Evolutionary conservation across 352 stramenopile genomes (phyloP).

Genomic region (Phytopythium kandeliae): DNA sequence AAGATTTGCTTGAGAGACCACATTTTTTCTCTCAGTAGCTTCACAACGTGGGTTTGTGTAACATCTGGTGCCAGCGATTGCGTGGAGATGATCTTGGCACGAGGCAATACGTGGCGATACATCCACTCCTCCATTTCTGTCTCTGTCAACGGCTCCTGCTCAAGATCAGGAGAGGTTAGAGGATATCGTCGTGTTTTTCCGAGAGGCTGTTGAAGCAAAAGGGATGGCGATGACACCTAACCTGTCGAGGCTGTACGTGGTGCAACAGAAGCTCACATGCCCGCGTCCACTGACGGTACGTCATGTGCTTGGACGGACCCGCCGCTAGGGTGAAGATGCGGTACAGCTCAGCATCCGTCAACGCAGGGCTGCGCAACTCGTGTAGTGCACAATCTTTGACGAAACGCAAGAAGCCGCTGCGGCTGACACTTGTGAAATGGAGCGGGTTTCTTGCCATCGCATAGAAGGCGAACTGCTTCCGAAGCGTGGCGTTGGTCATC

Average conservation of each 20-base stretch:
- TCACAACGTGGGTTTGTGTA: constrained; percentile 61
- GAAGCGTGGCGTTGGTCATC: constrained; percentile 48
- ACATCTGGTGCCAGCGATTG: constrained; percentile 65
- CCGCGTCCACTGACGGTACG: constrained; percentile 42
- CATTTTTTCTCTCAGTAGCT: constrained; percentile 57
- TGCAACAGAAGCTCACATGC: constrained; percentile 43
- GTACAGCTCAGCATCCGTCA: constrained; percentile 52
- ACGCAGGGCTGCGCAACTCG: constrained; percentile 13
- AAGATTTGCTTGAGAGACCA: constrained; percentile 79
- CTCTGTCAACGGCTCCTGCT: constrained; percentile 9
- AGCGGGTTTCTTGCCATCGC: constrained; percentile 52
- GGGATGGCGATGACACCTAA: background rate
- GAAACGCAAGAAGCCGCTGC: constrained; percentile 59
- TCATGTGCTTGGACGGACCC: constrained; percentile 34
- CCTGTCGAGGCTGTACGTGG: constrained; percentile 18
- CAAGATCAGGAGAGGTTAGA: constrained; percentile 3
- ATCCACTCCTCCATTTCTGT: constrained; percentile 38
- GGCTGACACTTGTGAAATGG: constrained; percentile 58
- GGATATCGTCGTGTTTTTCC: too few relatives aligned
- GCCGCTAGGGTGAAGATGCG: constrained; percentile 38
- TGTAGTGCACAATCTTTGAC: constrained; percentile 54
- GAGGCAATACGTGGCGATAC: constrained; percentile 39
- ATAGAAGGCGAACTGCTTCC: constrained; percentile 65
- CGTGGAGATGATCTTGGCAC: constrained; percentile 45
- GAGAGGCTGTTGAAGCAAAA: too few relatives aligned